These are phyloP conservation scores for Rubroboletus satanas DNA, from an alignment of 768 basidiomycete species.

Conservation along the genomic window DNA sequence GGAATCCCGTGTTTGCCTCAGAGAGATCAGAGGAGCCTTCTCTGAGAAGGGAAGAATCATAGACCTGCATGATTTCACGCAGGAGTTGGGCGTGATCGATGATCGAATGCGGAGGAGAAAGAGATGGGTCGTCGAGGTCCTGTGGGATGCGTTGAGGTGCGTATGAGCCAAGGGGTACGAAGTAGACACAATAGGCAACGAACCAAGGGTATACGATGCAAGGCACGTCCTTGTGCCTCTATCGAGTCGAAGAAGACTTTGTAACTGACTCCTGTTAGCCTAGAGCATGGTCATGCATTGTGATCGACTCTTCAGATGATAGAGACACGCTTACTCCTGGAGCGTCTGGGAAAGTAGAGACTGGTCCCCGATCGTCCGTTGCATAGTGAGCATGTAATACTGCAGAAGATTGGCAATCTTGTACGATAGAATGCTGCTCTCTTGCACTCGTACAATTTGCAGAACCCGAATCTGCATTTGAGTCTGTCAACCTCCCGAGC, in stretches of 20 bases:
- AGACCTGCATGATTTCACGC: conserved; percentile 85
- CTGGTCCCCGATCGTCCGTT: conserved; percentile 81
- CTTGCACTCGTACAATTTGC: conserved; percentile 90
- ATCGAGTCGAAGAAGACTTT: conserved; percentile 86
- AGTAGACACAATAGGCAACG: conserved; percentile 11
- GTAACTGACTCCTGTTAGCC: conserved; percentile 78
- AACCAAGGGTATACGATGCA: conserved; percentile 53
- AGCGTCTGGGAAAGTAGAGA: conserved; percentile 74
- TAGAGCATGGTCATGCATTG: conserved; percentile 27
- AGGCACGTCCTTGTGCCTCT: conserved; percentile 72
- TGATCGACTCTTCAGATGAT: neutral
- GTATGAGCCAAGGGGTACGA: neutral
- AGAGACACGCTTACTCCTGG: conserved; percentile 56
- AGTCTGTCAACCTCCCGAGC: neutral
- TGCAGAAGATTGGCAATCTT: conserved; percentile 93
- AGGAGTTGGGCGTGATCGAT: conserved; percentile 82
- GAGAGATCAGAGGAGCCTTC: conserved; percentile 28
- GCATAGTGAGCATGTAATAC: conserved; percentile 93
- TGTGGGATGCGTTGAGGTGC: conserved; percentile 20
- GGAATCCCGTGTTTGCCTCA: conserved; percentile 17
- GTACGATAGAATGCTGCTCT: conserved; percentile 88
- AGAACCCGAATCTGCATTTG: conserved; percentile 71
- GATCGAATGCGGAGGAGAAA: conserved; percentile 71
- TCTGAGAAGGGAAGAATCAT: conserved; percentile 79
- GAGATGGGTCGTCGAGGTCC: conserved; percentile 66